phyloP scores from a whole-genome alignment of 2,329 filamentous ascomycete species.

The Shiraia sp. region DNA sequence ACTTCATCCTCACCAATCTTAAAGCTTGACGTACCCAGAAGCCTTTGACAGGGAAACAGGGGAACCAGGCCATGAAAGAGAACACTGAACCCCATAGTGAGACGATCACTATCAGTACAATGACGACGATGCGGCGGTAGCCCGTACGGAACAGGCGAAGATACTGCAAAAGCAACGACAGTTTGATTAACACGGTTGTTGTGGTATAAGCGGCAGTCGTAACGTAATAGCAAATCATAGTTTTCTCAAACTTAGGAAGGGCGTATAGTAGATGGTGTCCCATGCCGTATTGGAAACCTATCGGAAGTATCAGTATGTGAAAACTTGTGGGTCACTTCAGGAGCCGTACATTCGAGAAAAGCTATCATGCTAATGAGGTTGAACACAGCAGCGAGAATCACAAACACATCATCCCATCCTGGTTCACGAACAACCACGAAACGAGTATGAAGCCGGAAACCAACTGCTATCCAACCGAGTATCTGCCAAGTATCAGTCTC shows the following conservation, averaged over 20 bases:
- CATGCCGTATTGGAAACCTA: conserved; percentile 32
- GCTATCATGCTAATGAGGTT: conserved; percentile 24
- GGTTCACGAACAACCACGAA: conserved; percentile 29
- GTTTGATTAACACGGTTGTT: conserved; percentile 36
- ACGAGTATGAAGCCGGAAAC: conserved; percentile 33
- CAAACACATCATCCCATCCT: conserved; percentile 42
- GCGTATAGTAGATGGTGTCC: conserved; percentile 33
- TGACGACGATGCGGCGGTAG: conserved; percentile 15
- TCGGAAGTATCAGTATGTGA: conserved; percentile 4
- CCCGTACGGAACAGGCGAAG: conserved; percentile 35
- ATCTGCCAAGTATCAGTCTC: conserved; percentile 20
- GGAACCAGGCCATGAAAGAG: conserved; percentile 36
- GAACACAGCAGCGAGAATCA: conserved; percentile 30
- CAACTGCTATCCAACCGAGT: conserved; percentile 29
- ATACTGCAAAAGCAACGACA: conserved; percentile 42
- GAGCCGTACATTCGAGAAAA: conserved; percentile 23
- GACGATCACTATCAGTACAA: conserved; percentile 19
- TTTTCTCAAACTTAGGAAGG: conserved; percentile 9
- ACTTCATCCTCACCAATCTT: no score
- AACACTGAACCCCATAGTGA: conserved; percentile 32
- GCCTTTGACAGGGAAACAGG: conserved; percentile 29
- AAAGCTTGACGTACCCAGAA: conserved; percentile 10
- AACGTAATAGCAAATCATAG: conserved; percentile 30
- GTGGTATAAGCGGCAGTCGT: conserved; percentile 32
- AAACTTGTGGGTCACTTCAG: not conserved